These are phyloP conservation scores for Nymphaea colorata DNA, from an alignment of 164 flowering plant species.

Conservation along the genomic window DNA sequence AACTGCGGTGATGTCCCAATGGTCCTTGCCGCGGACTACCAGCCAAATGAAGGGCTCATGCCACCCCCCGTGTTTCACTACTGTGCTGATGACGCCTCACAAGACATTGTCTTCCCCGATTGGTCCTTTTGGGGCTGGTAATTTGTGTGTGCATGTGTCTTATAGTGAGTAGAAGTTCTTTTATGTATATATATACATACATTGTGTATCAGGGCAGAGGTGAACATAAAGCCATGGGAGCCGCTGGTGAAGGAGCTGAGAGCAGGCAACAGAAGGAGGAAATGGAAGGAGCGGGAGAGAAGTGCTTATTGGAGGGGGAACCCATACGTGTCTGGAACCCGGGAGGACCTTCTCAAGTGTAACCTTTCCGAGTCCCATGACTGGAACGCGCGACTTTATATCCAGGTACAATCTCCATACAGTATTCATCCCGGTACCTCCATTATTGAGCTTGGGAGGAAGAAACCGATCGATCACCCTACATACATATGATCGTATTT, in stretches of 20 bases:
- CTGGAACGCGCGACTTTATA: conserved; percentile 40
- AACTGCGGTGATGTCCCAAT: conserved; percentile 25
- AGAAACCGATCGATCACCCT: no score
- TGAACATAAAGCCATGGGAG: conserved; percentile 55
- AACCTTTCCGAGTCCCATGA: conserved; percentile 27
- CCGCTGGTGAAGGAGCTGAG: conserved; percentile 18
- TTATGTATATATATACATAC: neutral
- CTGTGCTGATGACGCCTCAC: conserved; percentile 13
- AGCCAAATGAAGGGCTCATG: neutral
- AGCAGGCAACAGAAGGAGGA: conserved; percentile 28
- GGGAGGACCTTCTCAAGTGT: conserved; percentile 36
- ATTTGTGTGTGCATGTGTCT: neutral
- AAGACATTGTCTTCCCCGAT: conserved; percentile 43
- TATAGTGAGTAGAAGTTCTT: neutral
- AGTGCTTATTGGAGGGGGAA: conserved; percentile 74
- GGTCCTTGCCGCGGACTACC: conserved; percentile 2
- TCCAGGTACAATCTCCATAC: conserved; percentile 18
- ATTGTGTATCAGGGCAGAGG: conserved; percentile 34
- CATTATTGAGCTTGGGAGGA: no score
- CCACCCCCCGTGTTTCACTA: conserved; percentile 38
- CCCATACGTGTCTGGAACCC: conserved; percentile 13
- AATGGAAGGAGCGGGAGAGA: conserved; percentile 51
- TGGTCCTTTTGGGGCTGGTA: conserved; percentile 89
- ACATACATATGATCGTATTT: neutral
- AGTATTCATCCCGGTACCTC: no score